Base-by-base conservation (phyloP, 176 grass and related monocot species). In the Avena atlantica region DNA sequence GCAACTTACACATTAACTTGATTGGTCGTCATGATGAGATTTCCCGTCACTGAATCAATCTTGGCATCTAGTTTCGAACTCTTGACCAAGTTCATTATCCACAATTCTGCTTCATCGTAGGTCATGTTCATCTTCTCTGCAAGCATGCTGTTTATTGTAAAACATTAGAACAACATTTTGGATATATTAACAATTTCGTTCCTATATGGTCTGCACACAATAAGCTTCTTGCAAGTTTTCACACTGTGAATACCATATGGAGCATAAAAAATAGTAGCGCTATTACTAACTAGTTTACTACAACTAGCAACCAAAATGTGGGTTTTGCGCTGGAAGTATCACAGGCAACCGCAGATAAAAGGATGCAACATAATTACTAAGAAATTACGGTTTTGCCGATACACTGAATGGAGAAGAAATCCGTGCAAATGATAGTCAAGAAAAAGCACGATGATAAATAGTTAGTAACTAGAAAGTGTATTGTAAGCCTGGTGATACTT, bases 11-110 rank as follows among this genome's bases (percentile, higher is more conserved):
- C 92, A 89, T 99, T 89, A 59, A 93, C 76, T 23, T 91, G 89
- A 84, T 85, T 93, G 71, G 90, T 94, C 1, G 83, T 75, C 97
- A 98, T 96, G 70, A 94, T 93, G 73, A 98, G 92, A 82, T 94
- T 98, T 60, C 94, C 94, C 2, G 92, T 91, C 42, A 83, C 94
- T 27, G 87, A 94, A 93, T 98, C 94, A 20, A 98, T 98, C 88
- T 91, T 96, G 45, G 97, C 97, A 85, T 98, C 94, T 19, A 98
- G 92, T 79, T 98, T 98, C 14, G 94, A 96, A 84, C 81, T 96
- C 86, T 89, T 89, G 74, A 98, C 92, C 50, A 98, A 85, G 88
- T 93, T 98, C 85, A 94, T 93, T 78, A 98, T 96, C 89, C 94
- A 98, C 71, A 91, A 71, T 78, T 94, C 92, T 0, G 97, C 89